phyloP scores from a whole-genome alignment of 805 yeast species.

The Millerozyma acaciae region DNA sequence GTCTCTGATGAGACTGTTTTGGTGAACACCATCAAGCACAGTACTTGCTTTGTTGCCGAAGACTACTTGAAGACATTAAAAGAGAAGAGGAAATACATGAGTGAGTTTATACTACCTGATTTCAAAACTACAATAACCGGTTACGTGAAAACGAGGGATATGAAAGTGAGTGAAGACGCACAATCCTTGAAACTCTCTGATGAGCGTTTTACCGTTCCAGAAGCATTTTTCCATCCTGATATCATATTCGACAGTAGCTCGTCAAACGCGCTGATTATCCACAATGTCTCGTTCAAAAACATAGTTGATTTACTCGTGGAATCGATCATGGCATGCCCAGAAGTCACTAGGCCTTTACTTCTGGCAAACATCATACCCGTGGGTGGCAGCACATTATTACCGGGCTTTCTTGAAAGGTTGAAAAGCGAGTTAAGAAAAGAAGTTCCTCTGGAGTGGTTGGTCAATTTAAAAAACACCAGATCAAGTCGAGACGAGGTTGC shows the following conservation, averaged over 20 bases:
- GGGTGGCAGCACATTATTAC: conserved; percentile 78
- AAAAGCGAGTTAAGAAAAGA: conserved; percentile 59
- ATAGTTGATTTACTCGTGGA: conserved; percentile 79
- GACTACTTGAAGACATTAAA: conserved; percentile 51
- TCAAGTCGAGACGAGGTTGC: conserved; percentile 22
- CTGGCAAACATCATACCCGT: conserved; percentile 73
- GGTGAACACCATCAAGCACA: conserved; percentile 82
- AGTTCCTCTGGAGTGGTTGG: conserved; percentile 68
- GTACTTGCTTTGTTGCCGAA: conserved; percentile 62
- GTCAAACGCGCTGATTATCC: conserved; percentile 26
- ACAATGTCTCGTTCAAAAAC: conserved; percentile 52
- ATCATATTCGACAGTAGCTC: conserved; percentile 42
- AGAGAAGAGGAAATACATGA: conserved; percentile 30
- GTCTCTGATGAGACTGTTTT: conserved; percentile 86
- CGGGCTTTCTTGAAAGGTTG: conserved; percentile 63
- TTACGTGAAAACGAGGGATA: conserved; percentile 43
- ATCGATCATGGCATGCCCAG: conserved; percentile 67
- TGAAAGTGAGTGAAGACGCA: conserved; percentile 40
- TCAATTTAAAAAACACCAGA: conserved; percentile 40
- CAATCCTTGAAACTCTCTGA: conserved; percentile 71
- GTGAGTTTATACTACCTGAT: conserved; percentile 84
- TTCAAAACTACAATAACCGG: conserved; percentile 79
- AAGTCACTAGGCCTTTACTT: conserved; percentile 65
- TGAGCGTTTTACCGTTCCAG: conserved; percentile 88
- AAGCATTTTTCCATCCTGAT: conserved; percentile 80